phyloP scores from a whole-genome alignment of 805 yeast genomes.

The Hanseniaspora occidentalis region DNA sequence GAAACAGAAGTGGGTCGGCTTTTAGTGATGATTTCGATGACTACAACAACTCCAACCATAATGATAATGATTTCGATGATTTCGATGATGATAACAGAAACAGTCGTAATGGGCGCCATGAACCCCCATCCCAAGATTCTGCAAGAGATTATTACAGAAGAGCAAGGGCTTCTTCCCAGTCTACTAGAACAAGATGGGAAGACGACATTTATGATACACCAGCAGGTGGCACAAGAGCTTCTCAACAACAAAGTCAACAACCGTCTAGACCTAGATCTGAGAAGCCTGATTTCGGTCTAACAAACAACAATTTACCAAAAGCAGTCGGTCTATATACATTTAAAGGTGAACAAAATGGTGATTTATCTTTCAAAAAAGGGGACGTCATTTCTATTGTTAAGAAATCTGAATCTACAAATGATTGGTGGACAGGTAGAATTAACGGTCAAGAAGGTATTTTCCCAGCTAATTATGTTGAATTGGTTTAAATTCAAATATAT shows the following conservation, averaged over 20 bases:
- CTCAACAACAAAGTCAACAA: slow-evolving; percentile 17
- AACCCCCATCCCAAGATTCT: slow-evolving; percentile 26
- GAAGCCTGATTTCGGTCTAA: slow-evolving; percentile 26
- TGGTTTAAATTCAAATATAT: slow-evolving; percentile 24
- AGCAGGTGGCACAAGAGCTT: slow-evolving; percentile 20
- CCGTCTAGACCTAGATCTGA: slow-evolving; percentile 32
- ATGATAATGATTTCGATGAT: slow-evolving; percentile 11
- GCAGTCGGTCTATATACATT: slow-evolving; percentile 86
- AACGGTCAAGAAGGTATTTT: slow-evolving; percentile 83
- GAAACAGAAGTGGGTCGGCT: slow-evolving; percentile 10
- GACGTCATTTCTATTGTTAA: slow-evolving; percentile 81
- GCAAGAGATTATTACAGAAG: slow-evolving; percentile 30
- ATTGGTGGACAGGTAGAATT: slow-evolving; percentile 97
- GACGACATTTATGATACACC: slow-evolving; percentile 69
- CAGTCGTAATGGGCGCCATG: slow-evolving; percentile 10
- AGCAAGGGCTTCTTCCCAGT: slow-evolving; percentile 14
- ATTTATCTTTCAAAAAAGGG: slow-evolving; percentile 85
- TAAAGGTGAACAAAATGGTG: slow-evolving; percentile 89
- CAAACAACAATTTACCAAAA: slow-evolving; percentile 40
- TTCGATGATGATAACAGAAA: slow-evolving; percentile 7
- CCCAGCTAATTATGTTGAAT: slow-evolving; percentile 93
- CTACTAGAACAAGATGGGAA: slow-evolving; percentile 54
- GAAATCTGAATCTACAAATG: slow-evolving; percentile 79
- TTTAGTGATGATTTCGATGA: slow-evolving; percentile 16
- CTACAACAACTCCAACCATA: slow-evolving; percentile 18